A percentile compares a stretch with the other conserved stretches of the same genome.
Conservation (phyloP, 2,329 filamentous ascomycete genomes). For the Stagonosporopsis chrysanthemi region DNA sequence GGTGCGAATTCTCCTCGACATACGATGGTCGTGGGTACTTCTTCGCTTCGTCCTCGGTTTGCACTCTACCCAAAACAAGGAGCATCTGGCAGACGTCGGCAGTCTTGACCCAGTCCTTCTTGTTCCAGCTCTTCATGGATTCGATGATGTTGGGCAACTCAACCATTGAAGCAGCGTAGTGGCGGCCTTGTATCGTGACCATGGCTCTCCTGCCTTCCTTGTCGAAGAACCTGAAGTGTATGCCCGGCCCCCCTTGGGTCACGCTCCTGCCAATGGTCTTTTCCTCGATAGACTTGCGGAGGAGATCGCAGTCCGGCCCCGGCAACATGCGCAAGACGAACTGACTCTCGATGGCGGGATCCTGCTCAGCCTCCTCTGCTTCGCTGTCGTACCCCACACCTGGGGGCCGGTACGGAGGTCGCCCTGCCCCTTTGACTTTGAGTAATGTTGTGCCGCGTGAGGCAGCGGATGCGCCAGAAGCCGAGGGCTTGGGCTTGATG, state of each 20-base stretch:
- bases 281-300: conserved; percentile 77
- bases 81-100: conserved; percentile 91
- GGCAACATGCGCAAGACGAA: conserved; percentile 89
- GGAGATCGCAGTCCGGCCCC: conserved; percentile 83
- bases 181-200: conserved; percentile 71
- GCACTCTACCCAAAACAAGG: conserved; percentile 74
- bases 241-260: conserved; percentile 73
- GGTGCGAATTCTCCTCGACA: conserved; percentile 71
- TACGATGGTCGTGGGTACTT: conserved; percentile 71
- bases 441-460: conserved; percentile 36
- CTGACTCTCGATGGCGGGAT: conserved; percentile 88
- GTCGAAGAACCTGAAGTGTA: conserved; percentile 82
- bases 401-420: conserved; percentile 60
- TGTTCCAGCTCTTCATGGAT: conserved; percentile 93
- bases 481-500: conserved; percentile 41
- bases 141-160: conserved; percentile 88
- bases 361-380: conserved; percentile 85
- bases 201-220: conserved; percentile 75
- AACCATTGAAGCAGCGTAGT: conserved; percentile 80
- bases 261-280: conserved; percentile 74
- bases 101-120: conserved; percentile 84
- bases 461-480: conserved; percentile 14
- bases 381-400: conserved; percentile 97
- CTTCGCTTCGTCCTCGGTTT: conserved; percentile 60
- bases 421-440: conserved; percentile 46